Percentiles rank a stretch among this genome's conserved stretches.
Evolutionary conservation across 2,329 filamentous ascomycete genomes (phyloP).

Genomic region (Xylariaceae sp.): DNA sequence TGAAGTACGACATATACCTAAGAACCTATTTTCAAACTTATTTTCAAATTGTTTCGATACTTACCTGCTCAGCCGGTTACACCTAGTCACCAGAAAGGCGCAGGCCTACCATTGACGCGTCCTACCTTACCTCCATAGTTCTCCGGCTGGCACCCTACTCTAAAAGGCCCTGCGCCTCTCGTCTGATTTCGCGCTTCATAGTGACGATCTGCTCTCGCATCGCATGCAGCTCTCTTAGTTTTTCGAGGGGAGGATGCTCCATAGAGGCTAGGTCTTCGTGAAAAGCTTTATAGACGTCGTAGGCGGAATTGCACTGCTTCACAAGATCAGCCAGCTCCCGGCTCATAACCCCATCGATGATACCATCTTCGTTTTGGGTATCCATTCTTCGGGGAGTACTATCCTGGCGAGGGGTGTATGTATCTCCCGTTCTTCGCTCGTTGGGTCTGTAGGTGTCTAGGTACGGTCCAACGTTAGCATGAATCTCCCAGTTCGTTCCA

Average conservation of each 20-base stretch:
- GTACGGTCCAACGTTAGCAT: slow-evolving; percentile 28
- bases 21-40: too few relatives aligned
- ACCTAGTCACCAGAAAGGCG: too few relatives aligned
- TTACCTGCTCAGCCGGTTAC: too few relatives aligned
- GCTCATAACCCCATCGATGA: slow-evolving; percentile 8
- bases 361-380: neutral
- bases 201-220: slow-evolving; percentile 23
- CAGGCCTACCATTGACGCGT: too few relatives aligned
- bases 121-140: too few relatives aligned
- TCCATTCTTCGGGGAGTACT: neutral
- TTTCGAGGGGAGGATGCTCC: neutral
- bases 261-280: slow-evolving; percentile 8
- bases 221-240: slow-evolving; percentile 6
- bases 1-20: too few relatives aligned
- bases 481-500: slow-evolving; percentile 13
- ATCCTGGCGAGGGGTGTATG: slow-evolving; percentile 3
- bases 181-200: slow-evolving; percentile 22
- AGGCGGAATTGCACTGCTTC: slow-evolving; percentile 9
- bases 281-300: slow-evolving; percentile 5
- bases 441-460: slow-evolving; percentile 25
- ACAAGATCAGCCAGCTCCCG: slow-evolving; percentile 6
- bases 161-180: slow-evolving; percentile 10
- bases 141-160: too few relatives aligned
- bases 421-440: neutral
- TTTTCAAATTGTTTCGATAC: too few relatives aligned